Evolutionary conservation across 2,329 filamentous ascomycete genomes (phyloP).

Genomic region (Fusarium ambrosium): DNA sequence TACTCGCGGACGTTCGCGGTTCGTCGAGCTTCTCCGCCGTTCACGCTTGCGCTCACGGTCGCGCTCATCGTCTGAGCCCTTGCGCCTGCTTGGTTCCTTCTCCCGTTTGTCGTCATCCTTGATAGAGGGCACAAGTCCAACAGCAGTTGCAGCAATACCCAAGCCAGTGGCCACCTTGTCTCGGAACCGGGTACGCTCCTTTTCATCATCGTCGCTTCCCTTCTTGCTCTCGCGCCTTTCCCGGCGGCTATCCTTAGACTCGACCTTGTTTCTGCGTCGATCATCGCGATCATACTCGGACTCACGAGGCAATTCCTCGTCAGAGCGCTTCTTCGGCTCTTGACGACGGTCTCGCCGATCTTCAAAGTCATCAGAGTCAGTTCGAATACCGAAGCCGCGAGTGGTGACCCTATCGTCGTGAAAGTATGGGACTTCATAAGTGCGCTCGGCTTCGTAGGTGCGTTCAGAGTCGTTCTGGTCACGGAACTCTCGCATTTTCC

Average conservation of each 20-base stretch:
- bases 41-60: constrained; percentile 41
- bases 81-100: constrained; percentile 47
- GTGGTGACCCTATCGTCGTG: constrained; percentile 61
- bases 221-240: constrained; percentile 50
- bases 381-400: constrained; percentile 68
- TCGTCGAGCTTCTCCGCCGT: constrained; percentile 37
- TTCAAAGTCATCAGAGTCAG: constrained; percentile 56
- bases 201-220: constrained; percentile 54
- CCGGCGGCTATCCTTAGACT: constrained; percentile 45
- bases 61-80: constrained; percentile 51
- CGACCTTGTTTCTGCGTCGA: constrained; percentile 45
- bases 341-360: constrained; percentile 58
- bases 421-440: constrained; percentile 52
- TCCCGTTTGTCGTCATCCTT: constrained; percentile 58
- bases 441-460: constrained; percentile 43
- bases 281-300: constrained; percentile 49
- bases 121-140: constrained; percentile 57
- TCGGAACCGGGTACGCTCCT: constrained; percentile 58
- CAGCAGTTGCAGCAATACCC: constrained; percentile 62
- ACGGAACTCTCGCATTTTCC: constrained; percentile 57
- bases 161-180: constrained; percentile 64
- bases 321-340: constrained; percentile 49
- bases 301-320: constrained; percentile 49
- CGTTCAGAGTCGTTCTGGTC: constrained; percentile 56
- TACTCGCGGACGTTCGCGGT: constrained; percentile 30